Evolutionary conservation across 176 grass and related monocot genomes (phyloP).

Genomic region (Eragrostis nindensis): DNA sequence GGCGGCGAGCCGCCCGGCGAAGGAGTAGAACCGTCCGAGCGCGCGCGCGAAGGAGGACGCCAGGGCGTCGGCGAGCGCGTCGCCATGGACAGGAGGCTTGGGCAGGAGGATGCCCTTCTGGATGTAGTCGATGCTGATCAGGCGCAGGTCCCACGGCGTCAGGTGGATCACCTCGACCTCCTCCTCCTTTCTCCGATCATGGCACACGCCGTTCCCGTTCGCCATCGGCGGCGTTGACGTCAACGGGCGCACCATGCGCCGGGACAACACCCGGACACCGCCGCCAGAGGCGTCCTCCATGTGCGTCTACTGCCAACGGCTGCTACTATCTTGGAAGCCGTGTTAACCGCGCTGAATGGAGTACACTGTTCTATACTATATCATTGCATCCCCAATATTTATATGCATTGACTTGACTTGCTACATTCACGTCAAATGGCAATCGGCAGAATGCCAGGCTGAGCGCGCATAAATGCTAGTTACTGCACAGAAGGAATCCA

Average conservation of each 20-base stretch:
- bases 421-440: background rate
- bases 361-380: too few relatives aligned
- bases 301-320: too few relatives aligned
- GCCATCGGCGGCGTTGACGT: too few relatives aligned
- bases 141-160: slow-evolving; percentile 27
- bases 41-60: slow-evolving; percentile 30
- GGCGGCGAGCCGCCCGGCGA: slow-evolving; percentile 41
- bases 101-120: slow-evolving; percentile 29
- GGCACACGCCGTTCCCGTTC: background rate
- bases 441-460: too few relatives aligned
- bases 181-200: background rate
- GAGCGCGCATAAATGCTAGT: too few relatives aligned
- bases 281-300: too few relatives aligned
- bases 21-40: slow-evolving; percentile 50
- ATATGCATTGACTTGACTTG: slow-evolving; percentile 3
- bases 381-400: too few relatives aligned
- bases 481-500: too few relatives aligned
- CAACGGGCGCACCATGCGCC: background rate
- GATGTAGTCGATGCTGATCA: slow-evolving; percentile 33
- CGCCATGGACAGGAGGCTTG: background rate
- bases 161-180: slow-evolving; percentile 5
- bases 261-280: background rate
- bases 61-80: background rate
- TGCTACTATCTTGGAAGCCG: too few relatives aligned
- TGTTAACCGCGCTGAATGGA: too few relatives aligned